Evolutionary conservation across 352 stramenopile genomes (phyloP), one percentile per base, ranked within the genome.

Genomic region (Globisporangium orthogonon): DNA sequence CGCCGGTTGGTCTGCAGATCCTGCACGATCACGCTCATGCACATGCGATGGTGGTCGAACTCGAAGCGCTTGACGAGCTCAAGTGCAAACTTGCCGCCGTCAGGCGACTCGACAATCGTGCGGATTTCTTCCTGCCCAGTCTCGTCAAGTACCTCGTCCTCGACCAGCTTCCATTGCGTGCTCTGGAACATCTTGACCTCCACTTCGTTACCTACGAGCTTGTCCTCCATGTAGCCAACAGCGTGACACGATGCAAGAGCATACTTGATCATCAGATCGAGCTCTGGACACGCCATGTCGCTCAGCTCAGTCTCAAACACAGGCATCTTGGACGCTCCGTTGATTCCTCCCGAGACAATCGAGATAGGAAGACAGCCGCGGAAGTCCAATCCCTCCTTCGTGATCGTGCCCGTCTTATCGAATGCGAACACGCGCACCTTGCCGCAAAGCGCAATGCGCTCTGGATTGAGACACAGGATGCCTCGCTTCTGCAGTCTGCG

Each of bases 361-460:
- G 23, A 23, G 1, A 23, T 23, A 23, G 23, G 23, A 23, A 23
- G 23, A 33, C 75, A 83, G 37, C 75, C 83, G 55, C 86, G 60
- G 63, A 93, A 96, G 53, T 96, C 80, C 6, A 97, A 63, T 2
- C 90, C 90, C 53, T 96, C 75, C 58, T 96, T 92, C 18, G 90
- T 97, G 51, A 97, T 80, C 17, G 90, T 97, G 7, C 90, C 90
- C 0, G 90, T 97, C 65, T 97, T 97, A 73, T 97, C 90, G 64
- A 97, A 97, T 63, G 87, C 96, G 45, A 89, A 91, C 7, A 91
- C 70, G 44, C 77, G 83, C 9, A 97, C 86, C 64, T 97, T 97
- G n/a, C 90, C 90, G 50, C 83, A 89, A 1, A 97, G 66, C 0
- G 89, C 78, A 53, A 97, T 92, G 37, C 81, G 84, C 55, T 87